These are phyloP conservation scores for Candida bentonensis DNA, from an alignment of 805 yeast species.

Conservation along the genomic window DNA sequence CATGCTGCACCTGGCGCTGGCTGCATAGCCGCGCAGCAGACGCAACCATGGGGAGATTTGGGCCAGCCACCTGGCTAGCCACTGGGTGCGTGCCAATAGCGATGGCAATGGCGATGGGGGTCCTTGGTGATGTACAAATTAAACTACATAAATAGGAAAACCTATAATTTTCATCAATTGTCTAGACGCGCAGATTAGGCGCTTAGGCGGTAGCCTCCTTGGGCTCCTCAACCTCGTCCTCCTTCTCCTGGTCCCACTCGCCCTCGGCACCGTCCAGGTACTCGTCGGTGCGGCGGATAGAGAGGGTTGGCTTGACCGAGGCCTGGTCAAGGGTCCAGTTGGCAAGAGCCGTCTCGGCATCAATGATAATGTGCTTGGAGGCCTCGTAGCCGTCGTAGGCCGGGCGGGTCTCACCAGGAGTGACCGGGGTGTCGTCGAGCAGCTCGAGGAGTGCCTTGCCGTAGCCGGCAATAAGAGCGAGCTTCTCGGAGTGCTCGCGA, in stretches of 20 bases:
- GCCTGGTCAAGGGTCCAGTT: conserved; percentile 96
- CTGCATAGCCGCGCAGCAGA: too few relatives aligned
- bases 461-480: conserved; percentile 95
- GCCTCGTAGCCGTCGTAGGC: conserved; percentile 98
- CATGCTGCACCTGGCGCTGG: too few relatives aligned
- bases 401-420: conserved; percentile 98
- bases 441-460: conserved; percentile 95
- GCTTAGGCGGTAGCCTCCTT: not conserved
- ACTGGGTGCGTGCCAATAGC: too few relatives aligned
- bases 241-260: conserved; percentile 25
- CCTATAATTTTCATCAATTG: not conserved
- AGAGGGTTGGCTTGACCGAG: conserved; percentile 83
- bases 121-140: not conserved
- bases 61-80: too few relatives aligned
- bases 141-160: not conserved
- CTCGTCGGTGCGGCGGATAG: conserved; percentile 57
- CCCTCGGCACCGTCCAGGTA: conserved; percentile 24
- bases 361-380: conserved; percentile 92
- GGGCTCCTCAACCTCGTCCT: conserved; percentile 13
- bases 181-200: not conserved
- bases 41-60: too few relatives aligned
- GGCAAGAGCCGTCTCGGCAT: conserved; percentile 89
- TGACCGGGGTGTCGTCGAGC: conserved; percentile 91
- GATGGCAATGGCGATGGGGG: too few relatives aligned
- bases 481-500: conserved; percentile 90